Conservation (phyloP, 805 yeast species). For the Hanseniaspora opuntiae region DNA sequence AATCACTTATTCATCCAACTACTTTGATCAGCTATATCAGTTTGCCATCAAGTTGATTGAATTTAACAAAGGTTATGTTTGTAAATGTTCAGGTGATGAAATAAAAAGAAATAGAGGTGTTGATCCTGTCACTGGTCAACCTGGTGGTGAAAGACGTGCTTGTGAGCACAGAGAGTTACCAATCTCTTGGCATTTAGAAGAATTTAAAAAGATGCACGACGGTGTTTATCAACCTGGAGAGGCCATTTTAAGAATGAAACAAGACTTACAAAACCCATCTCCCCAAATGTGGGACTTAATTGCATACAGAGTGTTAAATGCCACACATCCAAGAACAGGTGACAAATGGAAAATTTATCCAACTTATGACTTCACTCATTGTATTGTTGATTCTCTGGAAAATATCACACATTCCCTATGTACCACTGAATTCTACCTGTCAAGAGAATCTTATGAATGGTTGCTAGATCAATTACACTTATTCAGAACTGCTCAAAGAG, state of each 20-base stretch:
- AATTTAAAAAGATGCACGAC: constrained; percentile 83
- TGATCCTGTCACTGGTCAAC: constrained; percentile 68
- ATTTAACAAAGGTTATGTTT: constrained; percentile 70
- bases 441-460: constrained; percentile 97
- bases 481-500: constrained; percentile 97
- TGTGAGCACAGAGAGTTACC: constrained; percentile 64
- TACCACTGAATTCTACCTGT: constrained; percentile 84
- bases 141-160: constrained; percentile 82
- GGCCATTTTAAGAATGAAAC: constrained; percentile 94
- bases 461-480: constrained; percentile 88
- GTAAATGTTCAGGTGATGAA: constrained; percentile 86
- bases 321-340: constrained; percentile 93
- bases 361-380: constrained; percentile 96
- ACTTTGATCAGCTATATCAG: constrained; percentile 76
- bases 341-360: constrained; percentile 96
- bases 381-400: constrained; percentile 94
- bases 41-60: constrained; percentile 73
- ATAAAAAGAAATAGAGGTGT: constrained; percentile 83
- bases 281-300: constrained; percentile 99
- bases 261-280: constrained; percentile 73
- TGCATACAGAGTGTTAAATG: constrained; percentile 86
- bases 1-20: constrained; percentile 89
- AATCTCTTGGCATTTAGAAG: constrained; percentile 58
- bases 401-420: constrained; percentile 92
- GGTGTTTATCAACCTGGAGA: constrained; percentile 81